These are phyloP conservation scores for Puccinia hordei DNA, from an alignment of 1,284 basidiomycete genomes.

Conservation along the genomic window DNA sequence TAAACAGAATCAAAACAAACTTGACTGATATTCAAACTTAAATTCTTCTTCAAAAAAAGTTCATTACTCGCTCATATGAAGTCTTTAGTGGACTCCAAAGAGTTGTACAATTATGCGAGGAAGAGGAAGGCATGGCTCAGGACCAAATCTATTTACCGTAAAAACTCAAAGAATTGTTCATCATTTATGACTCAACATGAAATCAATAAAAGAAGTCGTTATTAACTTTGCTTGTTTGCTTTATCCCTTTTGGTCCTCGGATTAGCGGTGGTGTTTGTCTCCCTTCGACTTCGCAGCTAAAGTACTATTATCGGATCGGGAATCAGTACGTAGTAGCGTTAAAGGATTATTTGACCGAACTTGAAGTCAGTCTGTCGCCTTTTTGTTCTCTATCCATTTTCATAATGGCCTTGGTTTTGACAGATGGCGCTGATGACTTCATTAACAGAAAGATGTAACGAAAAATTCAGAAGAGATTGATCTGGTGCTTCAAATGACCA, in stretches of 20 bases:
- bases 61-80: slow-evolving; percentile 46
- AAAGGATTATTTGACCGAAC: slow-evolving; percentile 45
- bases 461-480: slow-evolving; percentile 46
- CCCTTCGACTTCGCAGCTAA: slow-evolving; percentile 44
- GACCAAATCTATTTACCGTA: slow-evolving; percentile 37
- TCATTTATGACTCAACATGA: background rate
- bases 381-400: background rate
- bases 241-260: background rate
- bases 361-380: slow-evolving; percentile 35
- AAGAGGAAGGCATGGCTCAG: slow-evolving; percentile 32
- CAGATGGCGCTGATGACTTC: background rate
- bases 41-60: background rate
- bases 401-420: background rate
- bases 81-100: slow-evolving; percentile 45
- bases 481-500: slow-evolving; percentile 40
- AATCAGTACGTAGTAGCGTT: slow-evolving; percentile 45
- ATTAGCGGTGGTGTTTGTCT: slow-evolving; percentile 6
- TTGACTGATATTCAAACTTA: slow-evolving; percentile 8
- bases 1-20: background rate
- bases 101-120: slow-evolving; percentile 44
- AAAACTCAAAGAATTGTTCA: slow-evolving; percentile 14
- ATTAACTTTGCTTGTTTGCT: background rate
- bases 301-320: slow-evolving; percentile 48
- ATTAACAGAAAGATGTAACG: slow-evolving; percentile 32
- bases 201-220: background rate